Evolutionary conservation across 176 grass and related monocot species (phyloP), one percentile per base, ranked within the genome.

Genomic region (Elymus sibiricus): DNA sequence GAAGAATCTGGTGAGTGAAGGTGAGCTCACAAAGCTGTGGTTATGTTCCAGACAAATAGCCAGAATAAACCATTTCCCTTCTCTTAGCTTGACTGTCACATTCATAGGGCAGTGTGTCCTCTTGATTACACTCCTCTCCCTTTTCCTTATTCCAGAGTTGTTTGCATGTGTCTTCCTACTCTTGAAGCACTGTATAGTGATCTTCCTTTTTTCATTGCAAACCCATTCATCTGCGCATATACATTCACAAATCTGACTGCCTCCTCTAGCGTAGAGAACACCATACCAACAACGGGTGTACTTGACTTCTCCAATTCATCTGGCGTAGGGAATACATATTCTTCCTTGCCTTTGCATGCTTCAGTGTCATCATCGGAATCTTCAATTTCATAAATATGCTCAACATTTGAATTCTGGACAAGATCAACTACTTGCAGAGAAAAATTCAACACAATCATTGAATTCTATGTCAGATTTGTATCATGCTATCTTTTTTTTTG

Each of bases 231-330:
- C 40, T 73, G 22, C 15, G 34, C 68, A 72, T 83, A 72, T 13
- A 83, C 34, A 73, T 28, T 73, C 34, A 83, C 40, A 73, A 73
- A 83, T 21, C 66, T 15, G 17, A 60, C 51, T 42, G 81, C 81
- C 1, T 59, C 81, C 7, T 73, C 67, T 40, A 83, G n/a, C 42
- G 53, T 73, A 17, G 68, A 4, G 40, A 83, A 73, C 8, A 42
- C 15, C 81, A 83, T 83, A 14, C 81, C 81, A 83, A 73, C 81
- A 37, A 28, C 81, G 19, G 68, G 81, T 60, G 67, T 46, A n/a
- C 16, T 37, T 73, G 34, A 37, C 68, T 73, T 73, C 13, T 73
- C 32, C 47, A 83, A 14, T 73, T 83, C 81, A 40, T 83, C 81
- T 40, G 51, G 67, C 21, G 34, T 40, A 26, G 81, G 81, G 51